Evolutionary conservation across 345 rosid species (phyloP).

Genomic region (Erysimum cheiranthoides): DNA sequence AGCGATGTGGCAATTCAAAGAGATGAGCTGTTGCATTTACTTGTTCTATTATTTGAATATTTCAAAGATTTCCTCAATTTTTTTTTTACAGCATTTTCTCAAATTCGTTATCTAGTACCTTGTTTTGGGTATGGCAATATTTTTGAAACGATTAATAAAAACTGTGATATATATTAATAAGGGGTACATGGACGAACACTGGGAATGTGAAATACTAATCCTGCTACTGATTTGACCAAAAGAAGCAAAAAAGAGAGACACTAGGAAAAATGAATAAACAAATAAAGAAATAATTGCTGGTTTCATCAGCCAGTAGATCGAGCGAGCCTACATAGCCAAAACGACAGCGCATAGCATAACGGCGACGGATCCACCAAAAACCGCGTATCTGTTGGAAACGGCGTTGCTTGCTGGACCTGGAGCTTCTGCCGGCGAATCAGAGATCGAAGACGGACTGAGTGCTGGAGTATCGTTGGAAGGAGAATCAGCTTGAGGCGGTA

Average conservation of each 20-base stretch:
- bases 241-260: not conserved
- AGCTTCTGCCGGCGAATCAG: conserved; percentile 32
- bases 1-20: not conserved
- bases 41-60: no score
- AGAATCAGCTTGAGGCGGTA: conserved; percentile 29
- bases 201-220: not conserved
- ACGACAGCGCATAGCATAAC: conserved; percentile 31
- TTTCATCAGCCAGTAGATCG: not conserved
- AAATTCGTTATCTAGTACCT: no score
- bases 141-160: not conserved
- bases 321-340: conserved; percentile 25
- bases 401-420: conserved; percentile 36
- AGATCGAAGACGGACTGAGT: conserved; percentile 27
- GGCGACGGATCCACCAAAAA: conserved; percentile 30
- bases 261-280: not conserved
- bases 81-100: no score
- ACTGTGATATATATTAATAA: not conserved
- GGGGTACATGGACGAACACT: not conserved
- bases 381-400: conserved; percentile 13
- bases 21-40: not conserved
- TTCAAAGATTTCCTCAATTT: not conserved
- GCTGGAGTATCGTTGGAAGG: conserved; percentile 21
- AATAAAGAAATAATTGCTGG: not conserved
- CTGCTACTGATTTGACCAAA: not conserved
- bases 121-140: not conserved